Evolutionary conservation across 2,329 filamentous ascomycete species (phyloP).

Genomic region (Aspergillus pseudonomiae): DNA sequence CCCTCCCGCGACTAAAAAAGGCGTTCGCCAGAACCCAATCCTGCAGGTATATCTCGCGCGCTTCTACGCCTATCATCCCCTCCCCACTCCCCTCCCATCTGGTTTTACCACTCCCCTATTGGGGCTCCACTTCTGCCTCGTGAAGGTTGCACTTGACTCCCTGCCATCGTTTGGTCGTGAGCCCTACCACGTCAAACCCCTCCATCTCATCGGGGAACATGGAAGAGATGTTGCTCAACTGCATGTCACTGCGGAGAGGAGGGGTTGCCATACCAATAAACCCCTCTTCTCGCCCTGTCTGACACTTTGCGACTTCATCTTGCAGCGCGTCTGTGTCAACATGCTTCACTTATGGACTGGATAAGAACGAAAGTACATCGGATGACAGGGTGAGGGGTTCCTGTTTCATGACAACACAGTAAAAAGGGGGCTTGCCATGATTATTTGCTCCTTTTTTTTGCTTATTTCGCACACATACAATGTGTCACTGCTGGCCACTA

Average conservation of each 20-base stretch:
- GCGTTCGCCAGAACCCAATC: neutral
- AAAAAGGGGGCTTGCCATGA: constrained; percentile 2
- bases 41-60: neutral
- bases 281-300: neutral
- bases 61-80: constrained; percentile 5
- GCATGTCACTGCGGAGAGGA: constrained; percentile 1
- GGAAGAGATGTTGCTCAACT: constrained; percentile 4
- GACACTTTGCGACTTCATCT: constrained; percentile 7
- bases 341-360: neutral
- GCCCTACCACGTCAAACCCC: constrained; percentile 24
- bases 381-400: neutral
- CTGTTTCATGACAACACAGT: constrained; percentile 11
- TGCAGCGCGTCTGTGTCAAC: constrained; percentile 2
- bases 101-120: neutral
- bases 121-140: constrained; percentile 19
- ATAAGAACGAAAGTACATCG: neutral
- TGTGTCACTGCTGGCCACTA: neutral
- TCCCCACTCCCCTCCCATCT: neutral
- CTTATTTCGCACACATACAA: neutral
- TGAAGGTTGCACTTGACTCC: constrained; percentile 14
- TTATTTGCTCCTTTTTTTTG: neutral
- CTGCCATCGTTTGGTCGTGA: constrained; percentile 19
- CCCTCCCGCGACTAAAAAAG: constrained; percentile 9
- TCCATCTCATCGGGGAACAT: constrained; percentile 19
- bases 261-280: neutral